These are phyloP conservation scores for Globisporangium middletonii DNA, from an alignment of 352 stramenopile species.

Conservation along the genomic window DNA sequence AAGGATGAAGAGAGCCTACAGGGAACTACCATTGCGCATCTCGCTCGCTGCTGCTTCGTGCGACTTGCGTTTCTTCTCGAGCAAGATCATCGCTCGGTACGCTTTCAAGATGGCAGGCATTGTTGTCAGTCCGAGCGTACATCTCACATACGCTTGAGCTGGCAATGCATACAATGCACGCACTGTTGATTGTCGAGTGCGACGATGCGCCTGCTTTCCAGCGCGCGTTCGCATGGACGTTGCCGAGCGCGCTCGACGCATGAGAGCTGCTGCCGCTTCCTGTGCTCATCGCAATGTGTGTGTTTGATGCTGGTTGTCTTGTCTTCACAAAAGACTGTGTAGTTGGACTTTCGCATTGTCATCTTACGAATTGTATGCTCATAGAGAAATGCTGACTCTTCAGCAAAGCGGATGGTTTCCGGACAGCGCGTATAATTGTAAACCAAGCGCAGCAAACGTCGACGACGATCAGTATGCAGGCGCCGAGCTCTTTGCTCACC, in stretches of 20 bases:
- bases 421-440: too few species aligned
- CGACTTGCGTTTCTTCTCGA: conserved; percentile 48
- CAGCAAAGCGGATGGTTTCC: too few species aligned
- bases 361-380: too few species aligned
- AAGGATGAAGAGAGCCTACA: background rate
- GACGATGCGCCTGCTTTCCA: conserved; percentile 13
- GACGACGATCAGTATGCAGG: too few species aligned
- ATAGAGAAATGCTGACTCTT: too few species aligned
- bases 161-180: conserved; percentile 2
- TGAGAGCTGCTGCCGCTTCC: too few species aligned
- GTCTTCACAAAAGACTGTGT: too few species aligned
- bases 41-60: conserved; percentile 36
- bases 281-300: too few species aligned
- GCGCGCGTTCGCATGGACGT: conserved; percentile 6
- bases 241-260: background rate
- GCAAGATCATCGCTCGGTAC: conserved; percentile 39
- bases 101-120: conserved; percentile 7
- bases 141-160: background rate
- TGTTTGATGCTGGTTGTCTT: too few species aligned
- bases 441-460: too few species aligned
- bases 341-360: too few species aligned
- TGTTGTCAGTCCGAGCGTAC: background rate
- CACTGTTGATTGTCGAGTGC: conserved; percentile 21
- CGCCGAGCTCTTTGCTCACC: too few species aligned
- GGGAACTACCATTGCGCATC: conserved; percentile 32